Evolutionary conservation across 805 yeast genomes (phyloP), one percentile per base, ranked within the genome.

Genomic region (Cyberlindnera bimundalis): DNA sequence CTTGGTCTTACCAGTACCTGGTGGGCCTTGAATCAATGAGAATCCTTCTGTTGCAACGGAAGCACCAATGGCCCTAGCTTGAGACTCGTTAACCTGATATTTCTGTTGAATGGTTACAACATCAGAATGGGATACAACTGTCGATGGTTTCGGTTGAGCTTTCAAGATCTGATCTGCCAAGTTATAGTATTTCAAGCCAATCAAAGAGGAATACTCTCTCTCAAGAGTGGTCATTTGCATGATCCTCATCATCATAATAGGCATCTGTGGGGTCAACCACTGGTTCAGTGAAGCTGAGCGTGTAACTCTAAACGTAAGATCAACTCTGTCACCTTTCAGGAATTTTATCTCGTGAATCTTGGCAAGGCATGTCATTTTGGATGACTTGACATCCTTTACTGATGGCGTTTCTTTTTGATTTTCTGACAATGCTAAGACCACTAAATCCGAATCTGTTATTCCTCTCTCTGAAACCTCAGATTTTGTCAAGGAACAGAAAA

Each of bases 1-100:
- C 59, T 91, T 95, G 1, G 99, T 95, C 61, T 93, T 93, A 68
- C 99, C 99, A 0, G 98, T 91, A 62, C 99, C 99, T 0, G 99
- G 99, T 0, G 99, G 99, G 43, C 97, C 99, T 65, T 93, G 99
- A 60, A 93, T 90, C 39, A 93, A 69, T 0, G 95, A 81, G 57
- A 93, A 88, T 0, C 99, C 99, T 1, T 70, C 69, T 8, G 74
- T 68, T 18, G 69, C 60, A 23, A 79, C 76, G 0, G 96, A 75
- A 1, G 88, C 86, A 11, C 81, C 70, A 43, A 93, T 86, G 0
- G 99, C 99, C 23, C 65, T 71, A 0, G 98, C 98, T 63, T 93
- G 99, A 0, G 99, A 91, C 20, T 74, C 71, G 63, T 95, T 93
- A 27, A 90, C 84, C 16, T 73, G 68, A 51, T 78, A 83, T 9